Conservation (phyloP, 2,329 filamentous ascomycete genomes). For the Neonectria faginata region DNA sequence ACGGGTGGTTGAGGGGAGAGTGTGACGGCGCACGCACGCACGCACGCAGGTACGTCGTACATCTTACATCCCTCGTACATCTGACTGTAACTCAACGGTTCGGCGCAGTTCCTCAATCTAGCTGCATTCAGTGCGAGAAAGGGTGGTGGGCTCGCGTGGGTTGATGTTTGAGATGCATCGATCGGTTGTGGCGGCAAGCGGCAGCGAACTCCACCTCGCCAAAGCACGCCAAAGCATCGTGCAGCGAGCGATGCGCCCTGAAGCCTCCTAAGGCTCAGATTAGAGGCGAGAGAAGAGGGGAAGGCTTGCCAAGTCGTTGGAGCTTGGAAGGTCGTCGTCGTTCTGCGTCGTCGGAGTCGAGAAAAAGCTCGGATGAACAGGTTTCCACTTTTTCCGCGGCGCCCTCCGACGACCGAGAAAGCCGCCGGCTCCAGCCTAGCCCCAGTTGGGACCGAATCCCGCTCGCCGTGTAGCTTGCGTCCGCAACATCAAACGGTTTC, state of each 20-base stretch:
- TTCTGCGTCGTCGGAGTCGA: too few species aligned
- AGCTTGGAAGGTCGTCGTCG: neutral
- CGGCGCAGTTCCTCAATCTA: conserved; percentile 7
- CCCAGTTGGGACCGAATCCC: conserved; percentile 23
- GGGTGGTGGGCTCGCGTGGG: conserved; percentile 5
- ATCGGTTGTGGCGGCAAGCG: conserved; percentile 40
- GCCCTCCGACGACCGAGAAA: conserved; percentile 38
- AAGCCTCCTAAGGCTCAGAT: neutral
- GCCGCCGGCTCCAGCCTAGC: conserved; percentile 29
- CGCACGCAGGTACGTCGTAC: neutral
- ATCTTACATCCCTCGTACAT: neutral
- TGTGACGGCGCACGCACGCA: neutral
- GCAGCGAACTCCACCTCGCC: conserved; percentile 26
- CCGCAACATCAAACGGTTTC: neutral
- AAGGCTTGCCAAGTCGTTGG: neutral
- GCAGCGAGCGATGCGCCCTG: too few species aligned
- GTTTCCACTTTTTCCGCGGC: conserved; percentile 35
- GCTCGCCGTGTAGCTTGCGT: neutral
- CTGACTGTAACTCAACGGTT: neutral
- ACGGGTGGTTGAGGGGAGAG: conserved; percentile 18
- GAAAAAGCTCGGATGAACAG: conserved; percentile 19
- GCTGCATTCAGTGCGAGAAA: neutral
- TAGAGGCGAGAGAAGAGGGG: neutral
- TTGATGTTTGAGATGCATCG: conserved; percentile 30
- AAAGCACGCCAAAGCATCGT: conserved; percentile 9